phyloP scores from a whole-genome alignment of 2,329 filamentous ascomycete genomes.

The Colletotrichum melonis region DNA sequence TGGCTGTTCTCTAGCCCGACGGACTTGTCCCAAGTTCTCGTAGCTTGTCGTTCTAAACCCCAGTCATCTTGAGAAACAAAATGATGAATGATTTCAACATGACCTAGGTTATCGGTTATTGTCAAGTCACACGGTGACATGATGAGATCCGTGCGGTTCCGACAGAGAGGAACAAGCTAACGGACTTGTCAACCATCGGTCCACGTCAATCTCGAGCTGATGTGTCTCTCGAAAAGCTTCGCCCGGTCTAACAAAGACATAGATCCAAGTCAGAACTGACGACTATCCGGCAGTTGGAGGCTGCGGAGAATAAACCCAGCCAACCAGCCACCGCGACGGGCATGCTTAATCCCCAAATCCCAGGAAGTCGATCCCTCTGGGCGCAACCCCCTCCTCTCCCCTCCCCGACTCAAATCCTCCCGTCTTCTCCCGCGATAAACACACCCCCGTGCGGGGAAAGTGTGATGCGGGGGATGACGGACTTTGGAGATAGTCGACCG shows the following conservation, averaged over 20 bases:
- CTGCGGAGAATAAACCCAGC: constrained; percentile 13
- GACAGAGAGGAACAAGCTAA: too few relatives aligned
- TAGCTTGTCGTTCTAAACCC: not conserved
- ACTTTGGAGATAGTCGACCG: not conserved
- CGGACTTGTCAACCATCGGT: not conserved
- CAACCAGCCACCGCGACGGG: not conserved
- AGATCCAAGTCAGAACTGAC: too few relatives aligned
- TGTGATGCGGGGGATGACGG: constrained; percentile 16
- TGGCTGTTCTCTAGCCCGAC: not conserved
- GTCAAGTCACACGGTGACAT: too few relatives aligned
- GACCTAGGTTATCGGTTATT: not conserved
- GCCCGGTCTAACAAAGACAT: not conserved
- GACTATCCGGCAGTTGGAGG: constrained; percentile 1
- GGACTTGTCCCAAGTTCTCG: not conserved
- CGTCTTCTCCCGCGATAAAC: not conserved
- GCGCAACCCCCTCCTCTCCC: not conserved
- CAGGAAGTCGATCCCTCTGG: not conserved
- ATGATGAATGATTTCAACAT: not conserved
- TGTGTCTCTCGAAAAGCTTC: not conserved
- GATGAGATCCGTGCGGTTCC: too few relatives aligned
- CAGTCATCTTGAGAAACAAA: not conserved
- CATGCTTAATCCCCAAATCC: not conserved
- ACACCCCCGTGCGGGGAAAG: not conserved
- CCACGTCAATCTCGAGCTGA: too few relatives aligned
- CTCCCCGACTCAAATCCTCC: not conserved